Evolutionary conservation across 2,329 filamentous ascomycete genomes (phyloP).

Genomic region (Fusarium penzigii): DNA sequence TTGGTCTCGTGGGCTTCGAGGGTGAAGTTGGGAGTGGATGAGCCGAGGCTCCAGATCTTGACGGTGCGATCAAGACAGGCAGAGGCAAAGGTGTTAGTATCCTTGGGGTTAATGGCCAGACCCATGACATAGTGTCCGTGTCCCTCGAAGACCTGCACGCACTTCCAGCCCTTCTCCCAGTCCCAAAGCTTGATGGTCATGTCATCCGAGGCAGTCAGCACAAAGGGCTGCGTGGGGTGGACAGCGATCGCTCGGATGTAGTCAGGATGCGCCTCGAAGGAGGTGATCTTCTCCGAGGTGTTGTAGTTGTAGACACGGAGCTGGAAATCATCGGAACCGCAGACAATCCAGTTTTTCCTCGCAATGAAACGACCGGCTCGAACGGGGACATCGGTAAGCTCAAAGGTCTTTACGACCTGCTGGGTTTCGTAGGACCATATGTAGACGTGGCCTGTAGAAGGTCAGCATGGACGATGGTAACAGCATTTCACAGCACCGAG

Average conservation of each 20-base stretch:
- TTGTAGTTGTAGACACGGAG: constrained; percentile 97
- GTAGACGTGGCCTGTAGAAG: constrained; percentile 80
- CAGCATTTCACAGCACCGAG: not conserved
- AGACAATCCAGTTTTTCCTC: constrained; percentile 98
- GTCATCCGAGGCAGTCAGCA: constrained; percentile 94
- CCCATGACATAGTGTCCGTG: constrained; percentile 98
- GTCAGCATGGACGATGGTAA: constrained; percentile 6
- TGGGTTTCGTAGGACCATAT: constrained; percentile 99
- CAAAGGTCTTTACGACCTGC: constrained; percentile 97
- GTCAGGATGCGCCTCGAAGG: constrained; percentile 96
- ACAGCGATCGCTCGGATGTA: constrained; percentile 97
- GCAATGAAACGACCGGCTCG: constrained; percentile 95
- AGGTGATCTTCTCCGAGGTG: constrained; percentile 96
- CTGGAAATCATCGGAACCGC: constrained; percentile 90
- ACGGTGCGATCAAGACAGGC: constrained; percentile 96
- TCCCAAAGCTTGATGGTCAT: constrained; percentile 99
- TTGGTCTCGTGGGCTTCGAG: constrained; percentile 96
- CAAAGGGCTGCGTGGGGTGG: constrained; percentile 92
- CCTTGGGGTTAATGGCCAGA: constrained; percentile 94
- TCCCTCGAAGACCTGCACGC: constrained; percentile 93
- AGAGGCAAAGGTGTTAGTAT: constrained; percentile 88
- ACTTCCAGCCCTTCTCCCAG: constrained; percentile 98
- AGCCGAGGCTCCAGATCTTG: constrained; percentile 97
- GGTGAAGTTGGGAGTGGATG: constrained; percentile 92
- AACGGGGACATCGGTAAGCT: constrained; percentile 96